Percentiles rank a stretch among this genome's conserved stretches.
Conservation (phyloP, 106 monocot species). For the Platanthera zijinensis region DNA sequence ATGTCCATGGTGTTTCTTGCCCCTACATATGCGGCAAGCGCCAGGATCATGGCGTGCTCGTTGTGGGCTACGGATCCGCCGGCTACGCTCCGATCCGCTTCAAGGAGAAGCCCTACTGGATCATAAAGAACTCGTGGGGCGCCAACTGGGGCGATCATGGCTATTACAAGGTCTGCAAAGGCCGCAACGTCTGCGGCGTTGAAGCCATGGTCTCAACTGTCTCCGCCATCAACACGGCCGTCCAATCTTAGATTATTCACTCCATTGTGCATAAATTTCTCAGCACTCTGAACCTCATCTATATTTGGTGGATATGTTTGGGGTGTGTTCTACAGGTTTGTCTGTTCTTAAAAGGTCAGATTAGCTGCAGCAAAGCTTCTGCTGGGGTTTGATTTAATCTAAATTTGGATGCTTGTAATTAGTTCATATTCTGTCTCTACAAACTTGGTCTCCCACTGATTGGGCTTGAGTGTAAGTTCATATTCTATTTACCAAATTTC, state of each 20-base stretch:
- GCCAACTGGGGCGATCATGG: constrained; percentile 88
- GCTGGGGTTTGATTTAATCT: too few species aligned
- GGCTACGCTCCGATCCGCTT: constrained; percentile 77
- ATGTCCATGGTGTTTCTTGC: constrained; percentile 83
- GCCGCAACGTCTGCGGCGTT: constrained; percentile 78
- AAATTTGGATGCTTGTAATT: too few species aligned
- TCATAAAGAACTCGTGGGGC: constrained; percentile 98
- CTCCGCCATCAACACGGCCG: constrained; percentile 18
- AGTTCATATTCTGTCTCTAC: too few species aligned
- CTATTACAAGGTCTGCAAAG: constrained; percentile 90
- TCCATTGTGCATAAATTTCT: too few species aligned
- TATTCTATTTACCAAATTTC: too few species aligned
- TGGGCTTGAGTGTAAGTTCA: too few species aligned
- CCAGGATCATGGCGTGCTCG: constrained; percentile 83
- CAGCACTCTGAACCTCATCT: too few species aligned
- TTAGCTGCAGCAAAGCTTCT: too few species aligned
- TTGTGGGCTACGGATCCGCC: constrained; percentile 77
- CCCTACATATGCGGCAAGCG: constrained; percentile 71
- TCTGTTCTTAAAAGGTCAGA: too few species aligned
- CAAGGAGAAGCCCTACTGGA: constrained; percentile 90
- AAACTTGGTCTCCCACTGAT: too few species aligned
- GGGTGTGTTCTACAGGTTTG: too few species aligned
- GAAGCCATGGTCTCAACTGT: constrained; percentile 93
- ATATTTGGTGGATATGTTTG: too few species aligned
- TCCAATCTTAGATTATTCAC: not conserved